phyloP scores from a whole-genome alignment of 1,139 yeast genomes.

The Hansenula lynferdii region DNA sequence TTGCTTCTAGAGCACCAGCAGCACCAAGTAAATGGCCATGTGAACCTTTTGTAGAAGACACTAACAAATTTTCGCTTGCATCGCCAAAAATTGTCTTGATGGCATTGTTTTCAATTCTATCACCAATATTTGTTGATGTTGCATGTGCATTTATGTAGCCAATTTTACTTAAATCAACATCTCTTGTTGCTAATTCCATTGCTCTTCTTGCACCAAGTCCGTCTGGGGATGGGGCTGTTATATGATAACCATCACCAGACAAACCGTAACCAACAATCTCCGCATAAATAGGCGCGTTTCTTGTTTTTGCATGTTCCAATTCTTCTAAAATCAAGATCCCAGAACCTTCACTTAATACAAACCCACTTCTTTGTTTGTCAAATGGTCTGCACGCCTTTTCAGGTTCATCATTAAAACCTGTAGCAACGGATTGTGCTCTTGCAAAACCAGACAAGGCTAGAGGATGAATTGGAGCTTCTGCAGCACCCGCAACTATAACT shows the following conservation, averaged over 20 bases:
- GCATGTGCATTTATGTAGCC: slow-evolving; percentile 96
- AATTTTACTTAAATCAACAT: slow-evolving; percentile 39
- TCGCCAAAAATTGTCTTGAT: slow-evolving; percentile 47
- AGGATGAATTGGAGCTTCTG: slow-evolving; percentile 88
- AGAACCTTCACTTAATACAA: slow-evolving; percentile 91
- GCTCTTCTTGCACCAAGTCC: slow-evolving; percentile 87
- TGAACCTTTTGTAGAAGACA: slow-evolving; percentile 87
- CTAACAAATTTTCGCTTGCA: slow-evolving; percentile 33
- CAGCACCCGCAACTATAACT: slow-evolving; percentile 88
- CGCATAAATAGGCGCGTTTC: slow-evolving; percentile 70
- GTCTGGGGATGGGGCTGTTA: slow-evolving; percentile 80
- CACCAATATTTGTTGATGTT: slow-evolving; percentile 88
- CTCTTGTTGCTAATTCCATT: slow-evolving; percentile 68
- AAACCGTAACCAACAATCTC: slow-evolving; percentile 86
- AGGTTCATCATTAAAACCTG: slow-evolving; percentile 60
- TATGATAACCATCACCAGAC: slow-evolving; percentile 89
- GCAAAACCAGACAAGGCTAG: slow-evolving; percentile 88
- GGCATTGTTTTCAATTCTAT: slow-evolving; percentile 80
- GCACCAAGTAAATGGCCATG: slow-evolving; percentile 95
- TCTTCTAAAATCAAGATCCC: slow-evolving; percentile 78
- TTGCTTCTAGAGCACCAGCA: slow-evolving; percentile 91
- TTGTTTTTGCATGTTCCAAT: slow-evolving; percentile 62
- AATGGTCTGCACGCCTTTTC: slow-evolving; percentile 78
- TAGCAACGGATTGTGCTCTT: slow-evolving; percentile 76
- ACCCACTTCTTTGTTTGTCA: slow-evolving; percentile 74